A percentile compares a stretch with the other conserved stretches of the same genome.
These are phyloP conservation scores for Lachnellula arida DNA, from an alignment of 2,329 filamentous ascomycete genomes.

Conservation along the genomic window DNA sequence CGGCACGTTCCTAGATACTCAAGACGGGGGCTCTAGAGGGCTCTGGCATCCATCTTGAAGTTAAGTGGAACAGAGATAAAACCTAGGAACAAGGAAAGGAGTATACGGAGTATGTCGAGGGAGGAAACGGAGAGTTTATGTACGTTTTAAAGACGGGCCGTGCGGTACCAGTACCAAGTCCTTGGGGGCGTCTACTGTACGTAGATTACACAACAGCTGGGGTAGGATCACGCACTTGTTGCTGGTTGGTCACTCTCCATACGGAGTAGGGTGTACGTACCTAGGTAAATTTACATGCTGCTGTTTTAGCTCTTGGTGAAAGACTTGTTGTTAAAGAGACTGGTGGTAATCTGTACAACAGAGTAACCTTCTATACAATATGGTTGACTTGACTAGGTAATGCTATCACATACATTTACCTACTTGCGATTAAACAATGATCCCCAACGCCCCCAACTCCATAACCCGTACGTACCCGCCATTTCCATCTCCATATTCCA, in stretches of 20 bases:
- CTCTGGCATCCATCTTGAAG: background rate
- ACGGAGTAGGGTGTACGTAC: background rate
- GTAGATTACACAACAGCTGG: background rate
- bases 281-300: no score
- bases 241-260: background rate
- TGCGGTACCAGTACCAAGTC: background rate
- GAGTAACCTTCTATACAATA: background rate
- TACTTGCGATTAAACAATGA: background rate
- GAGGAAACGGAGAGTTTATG: background rate
- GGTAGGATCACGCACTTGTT: background rate
- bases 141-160: background rate
- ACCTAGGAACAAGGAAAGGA: background rate
- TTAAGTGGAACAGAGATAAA: background rate
- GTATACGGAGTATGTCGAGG: background rate
- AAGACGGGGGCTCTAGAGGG: no score
- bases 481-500: background rate
- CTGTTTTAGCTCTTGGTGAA: no score
- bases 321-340: background rate
- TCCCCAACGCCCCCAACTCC: background rate
- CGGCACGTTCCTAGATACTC: no score
- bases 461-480: no score
- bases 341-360: background rate
- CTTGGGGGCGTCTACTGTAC: background rate
- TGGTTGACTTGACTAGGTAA: no score
- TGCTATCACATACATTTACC: background rate